A percentile compares a stretch with the other conserved stretches of the same genome.
These are phyloP conservation scores for Oehlia diaphana DNA, from an alignment of 192 early-diverging fungal species.

Conservation along the genomic window DNA sequence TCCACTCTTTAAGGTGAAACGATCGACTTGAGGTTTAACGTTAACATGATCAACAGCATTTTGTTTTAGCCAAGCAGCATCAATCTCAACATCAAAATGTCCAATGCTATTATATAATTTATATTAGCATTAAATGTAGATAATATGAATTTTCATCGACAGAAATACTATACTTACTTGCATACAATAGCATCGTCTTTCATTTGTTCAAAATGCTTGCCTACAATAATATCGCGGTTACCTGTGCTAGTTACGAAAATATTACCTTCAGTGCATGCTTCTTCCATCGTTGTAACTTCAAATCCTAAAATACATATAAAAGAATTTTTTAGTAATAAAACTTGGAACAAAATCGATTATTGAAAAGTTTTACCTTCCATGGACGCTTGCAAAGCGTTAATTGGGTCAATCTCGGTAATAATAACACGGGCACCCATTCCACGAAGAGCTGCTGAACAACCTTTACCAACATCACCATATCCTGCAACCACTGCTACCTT, in stretches of 20 bases:
- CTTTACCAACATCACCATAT: constrained; percentile 99
- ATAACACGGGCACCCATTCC: constrained; percentile 99
- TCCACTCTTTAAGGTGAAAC: constrained; percentile 88
- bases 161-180: constrained; percentile 51
- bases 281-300: constrained; percentile 99
- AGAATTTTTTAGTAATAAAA: background rate
- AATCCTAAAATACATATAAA: constrained; percentile 53
- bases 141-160: background rate
- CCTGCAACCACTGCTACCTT: constrained; percentile 98
- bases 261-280: constrained; percentile 86
- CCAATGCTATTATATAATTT: constrained; percentile 71
- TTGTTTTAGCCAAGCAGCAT: constrained; percentile 97
- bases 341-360: constrained; percentile 9
- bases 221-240: constrained; percentile 97
- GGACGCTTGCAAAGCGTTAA: constrained; percentile 98
- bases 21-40: constrained; percentile 99
- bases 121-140: background rate
- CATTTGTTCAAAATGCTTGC: constrained; percentile 90
- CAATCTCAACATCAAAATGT: constrained; percentile 99
- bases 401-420: constrained; percentile 98
- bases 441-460: constrained; percentile 94
- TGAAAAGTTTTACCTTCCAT: constrained; percentile 73
- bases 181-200: constrained; percentile 99
- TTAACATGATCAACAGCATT: constrained; percentile 86
- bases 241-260: constrained; percentile 99